Evolutionary conservation across 2,329 filamentous ascomycete species (phyloP).

Genomic region (Dryadomyces quercivorus): DNA sequence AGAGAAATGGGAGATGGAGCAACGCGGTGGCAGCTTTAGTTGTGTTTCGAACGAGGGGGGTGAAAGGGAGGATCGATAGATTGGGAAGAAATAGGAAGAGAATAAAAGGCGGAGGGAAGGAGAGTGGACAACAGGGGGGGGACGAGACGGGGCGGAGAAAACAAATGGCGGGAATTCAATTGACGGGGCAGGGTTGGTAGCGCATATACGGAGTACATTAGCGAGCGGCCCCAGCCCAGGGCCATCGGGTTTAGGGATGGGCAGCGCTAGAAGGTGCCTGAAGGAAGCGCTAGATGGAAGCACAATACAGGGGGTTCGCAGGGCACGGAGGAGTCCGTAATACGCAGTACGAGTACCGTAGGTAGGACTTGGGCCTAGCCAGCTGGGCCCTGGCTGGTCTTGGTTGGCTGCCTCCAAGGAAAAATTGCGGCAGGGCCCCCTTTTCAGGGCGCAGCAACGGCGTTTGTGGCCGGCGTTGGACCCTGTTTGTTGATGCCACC

Average conservation of each 20-base stretch:
- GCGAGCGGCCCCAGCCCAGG: not conserved
- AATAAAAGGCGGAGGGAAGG: not conserved
- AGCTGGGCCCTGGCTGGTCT: not conserved
- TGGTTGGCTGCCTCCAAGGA: not conserved
- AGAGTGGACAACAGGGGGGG: not conserved
- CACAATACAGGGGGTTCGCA: not conserved
- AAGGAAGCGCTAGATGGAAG: not conserved
- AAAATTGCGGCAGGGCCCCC: not conserved
- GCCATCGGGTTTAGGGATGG: not conserved
- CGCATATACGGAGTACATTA: conserved; percentile 3
- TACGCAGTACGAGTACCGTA: too few species aligned
- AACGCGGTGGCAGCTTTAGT: not conserved
- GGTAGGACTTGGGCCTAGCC: too few species aligned
- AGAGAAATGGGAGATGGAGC: not conserved
- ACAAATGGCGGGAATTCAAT: conserved; percentile 6
- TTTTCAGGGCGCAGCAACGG: conserved; percentile 3
- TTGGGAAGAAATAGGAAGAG: conserved; percentile 1
- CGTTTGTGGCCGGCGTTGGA: not conserved
- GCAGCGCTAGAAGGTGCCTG: not conserved
- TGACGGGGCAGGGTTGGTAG: conserved; percentile 6
- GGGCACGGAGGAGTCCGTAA: not conserved
- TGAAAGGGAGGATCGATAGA: conserved; percentile 1
- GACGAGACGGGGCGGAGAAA: conserved; percentile 1
- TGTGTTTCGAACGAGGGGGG: not conserved
- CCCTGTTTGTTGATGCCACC: not conserved